phyloP scores from a whole-genome alignment of 257 asterid genomes.

The Voacanga thouarsii region DNA sequence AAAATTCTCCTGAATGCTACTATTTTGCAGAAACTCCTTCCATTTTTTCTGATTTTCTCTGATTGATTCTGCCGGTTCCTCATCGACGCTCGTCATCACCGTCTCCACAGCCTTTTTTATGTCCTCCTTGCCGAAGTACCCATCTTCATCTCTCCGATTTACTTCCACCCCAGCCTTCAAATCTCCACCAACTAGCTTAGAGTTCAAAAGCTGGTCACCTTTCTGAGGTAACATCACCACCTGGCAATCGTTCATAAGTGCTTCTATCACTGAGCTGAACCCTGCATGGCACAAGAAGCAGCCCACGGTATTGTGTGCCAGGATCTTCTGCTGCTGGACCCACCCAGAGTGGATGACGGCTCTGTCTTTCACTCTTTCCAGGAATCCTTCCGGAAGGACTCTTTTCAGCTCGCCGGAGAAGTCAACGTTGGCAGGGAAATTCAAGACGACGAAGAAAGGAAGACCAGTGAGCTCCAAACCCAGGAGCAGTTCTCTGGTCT shows the following conservation, averaged over 20 bases:
- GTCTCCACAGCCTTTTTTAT: conserved; percentile 35
- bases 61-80: conserved; percentile 25
- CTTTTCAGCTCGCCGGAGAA: conserved; percentile 23
- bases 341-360: conserved; percentile 48
- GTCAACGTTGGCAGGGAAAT: conserved; percentile 32
- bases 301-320: conserved; percentile 43
- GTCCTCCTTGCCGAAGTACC: conserved; percentile 37
- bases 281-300: conserved; percentile 52
- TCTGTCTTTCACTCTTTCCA: conserved; percentile 32
- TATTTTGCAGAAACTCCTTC: conserved; percentile 41
- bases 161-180: conserved; percentile 52
- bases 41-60: conserved; percentile 39
- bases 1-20: conserved; percentile 29
- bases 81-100: conserved; percentile 19
- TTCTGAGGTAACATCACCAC: conserved; percentile 37
- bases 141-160: conserved; percentile 53
- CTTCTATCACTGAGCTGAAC: conserved; percentile 54
- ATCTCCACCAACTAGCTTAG: conserved; percentile 42
- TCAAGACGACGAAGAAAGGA: conserved; percentile 47
- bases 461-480: conserved; percentile 47
- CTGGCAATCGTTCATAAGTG: conserved; percentile 47
- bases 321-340: conserved; percentile 59
- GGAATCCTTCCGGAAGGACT: conserved; percentile 44
- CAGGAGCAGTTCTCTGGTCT: conserved; percentile 34
- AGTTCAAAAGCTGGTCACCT: conserved; percentile 30